Conservation (phyloP, 192 early-diverging fungal species). For the Glomus cerebriforme region DNA sequence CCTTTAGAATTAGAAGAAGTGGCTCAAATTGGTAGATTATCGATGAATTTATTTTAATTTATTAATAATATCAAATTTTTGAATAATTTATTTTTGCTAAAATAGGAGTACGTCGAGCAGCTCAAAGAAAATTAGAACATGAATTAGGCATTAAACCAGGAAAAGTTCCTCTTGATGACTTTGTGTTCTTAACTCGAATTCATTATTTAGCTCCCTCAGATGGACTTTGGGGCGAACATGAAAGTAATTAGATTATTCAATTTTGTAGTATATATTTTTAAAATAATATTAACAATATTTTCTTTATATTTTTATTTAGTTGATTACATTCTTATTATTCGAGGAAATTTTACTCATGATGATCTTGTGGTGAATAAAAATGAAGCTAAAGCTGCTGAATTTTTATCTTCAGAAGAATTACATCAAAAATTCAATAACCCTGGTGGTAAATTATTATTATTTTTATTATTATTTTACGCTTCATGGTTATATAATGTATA, state of each 20-base stretch:
- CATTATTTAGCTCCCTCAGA: constrained; percentile 97
- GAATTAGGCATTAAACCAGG: constrained; percentile 86
- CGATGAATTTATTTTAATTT: not conserved
- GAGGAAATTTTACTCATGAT: constrained; percentile 64
- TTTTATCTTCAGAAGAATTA: constrained; percentile 84
- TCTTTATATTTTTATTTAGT: constrained; percentile 36
- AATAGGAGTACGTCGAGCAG: constrained; percentile 63
- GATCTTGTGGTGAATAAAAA: constrained; percentile 80
- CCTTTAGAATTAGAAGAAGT: constrained; percentile 76
- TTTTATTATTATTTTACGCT: not conserved
- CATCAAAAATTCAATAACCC: constrained; percentile 68
- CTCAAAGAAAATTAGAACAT: constrained; percentile 92
- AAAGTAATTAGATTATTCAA: constrained; percentile 47
- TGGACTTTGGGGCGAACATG: constrained; percentile 98
- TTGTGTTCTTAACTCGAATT: constrained; percentile 91
- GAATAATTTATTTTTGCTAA: not conserved
- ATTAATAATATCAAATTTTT: not conserved
- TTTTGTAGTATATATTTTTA: not conserved
- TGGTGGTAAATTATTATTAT: constrained; percentile 37
- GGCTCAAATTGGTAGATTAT: constrained; percentile 62
- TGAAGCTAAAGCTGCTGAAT: constrained; percentile 83
- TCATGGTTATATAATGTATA: not conserved
- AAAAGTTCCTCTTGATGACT: constrained; percentile 80
- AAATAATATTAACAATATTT: not conserved
- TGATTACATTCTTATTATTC: constrained; percentile 93